Conservation (phyloP, 352 stramenopile genomes). For the Phytopythium oedochilum region DNA sequence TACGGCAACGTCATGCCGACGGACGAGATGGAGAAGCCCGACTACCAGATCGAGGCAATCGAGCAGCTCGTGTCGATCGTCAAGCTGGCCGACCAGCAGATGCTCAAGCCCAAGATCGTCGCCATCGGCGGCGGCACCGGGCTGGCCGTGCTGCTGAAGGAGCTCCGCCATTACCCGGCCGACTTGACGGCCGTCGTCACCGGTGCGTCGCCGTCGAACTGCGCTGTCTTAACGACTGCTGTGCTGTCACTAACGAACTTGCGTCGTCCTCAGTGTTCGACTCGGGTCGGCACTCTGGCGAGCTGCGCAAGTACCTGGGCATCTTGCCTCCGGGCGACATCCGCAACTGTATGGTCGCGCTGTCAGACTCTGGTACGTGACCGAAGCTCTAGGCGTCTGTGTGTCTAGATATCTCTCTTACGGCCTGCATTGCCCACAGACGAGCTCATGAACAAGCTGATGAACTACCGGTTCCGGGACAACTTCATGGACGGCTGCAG, state of each 20-base stretch:
- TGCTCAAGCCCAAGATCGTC: slow-evolving; percentile 82
- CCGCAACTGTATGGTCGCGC: slow-evolving; percentile 79
- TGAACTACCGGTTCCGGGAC: slow-evolving; percentile 87
- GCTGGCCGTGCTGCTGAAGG: slow-evolving; percentile 78
- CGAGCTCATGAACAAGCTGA: slow-evolving; percentile 83
- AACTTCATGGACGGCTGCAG: slow-evolving; percentile 88
- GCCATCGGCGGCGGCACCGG: slow-evolving; percentile 76
- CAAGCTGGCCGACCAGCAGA: slow-evolving; percentile 70
- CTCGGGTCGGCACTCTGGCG: slow-evolving; percentile 75
- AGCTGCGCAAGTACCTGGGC: slow-evolving; percentile 75
- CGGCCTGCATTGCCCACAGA: slow-evolving; percentile 18
- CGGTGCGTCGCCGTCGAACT: slow-evolving; percentile 27
- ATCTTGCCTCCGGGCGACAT: slow-evolving; percentile 83
- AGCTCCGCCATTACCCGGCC: slow-evolving; percentile 77
- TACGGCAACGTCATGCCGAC: slow-evolving; percentile 84
- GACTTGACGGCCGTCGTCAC: slow-evolving; percentile 86
- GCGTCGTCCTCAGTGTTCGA: slow-evolving; percentile 54
- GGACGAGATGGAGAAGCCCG: slow-evolving; percentile 73
- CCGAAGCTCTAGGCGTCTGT: no score
- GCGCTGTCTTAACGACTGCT: background rate
- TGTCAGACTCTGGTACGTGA: slow-evolving; percentile 70
- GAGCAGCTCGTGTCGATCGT: slow-evolving; percentile 72
- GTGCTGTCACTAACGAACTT: background rate
- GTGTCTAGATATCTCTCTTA: background rate
- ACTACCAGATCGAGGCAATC: slow-evolving; percentile 83